Conservation (phyloP, 345 rosid species). For the Pelargonium nanum region DNA sequence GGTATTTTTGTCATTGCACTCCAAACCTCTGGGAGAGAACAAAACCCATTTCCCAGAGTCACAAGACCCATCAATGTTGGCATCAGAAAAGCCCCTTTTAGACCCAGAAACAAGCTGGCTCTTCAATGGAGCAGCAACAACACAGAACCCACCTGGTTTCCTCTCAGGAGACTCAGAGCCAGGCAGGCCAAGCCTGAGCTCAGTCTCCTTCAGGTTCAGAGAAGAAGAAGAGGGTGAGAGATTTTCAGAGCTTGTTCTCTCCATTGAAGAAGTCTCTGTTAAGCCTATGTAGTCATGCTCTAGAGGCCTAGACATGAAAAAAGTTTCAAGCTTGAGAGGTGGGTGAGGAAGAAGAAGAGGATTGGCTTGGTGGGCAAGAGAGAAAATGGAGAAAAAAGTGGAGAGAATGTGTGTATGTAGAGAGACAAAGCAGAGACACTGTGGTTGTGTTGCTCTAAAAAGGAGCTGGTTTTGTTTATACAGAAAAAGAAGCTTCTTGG, state of each 20-base stretch:
- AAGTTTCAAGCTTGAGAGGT: no score
- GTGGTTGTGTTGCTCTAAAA: neutral
- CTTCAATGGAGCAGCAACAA: constrained; percentile 30
- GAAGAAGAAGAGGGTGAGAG: constrained; percentile 26
- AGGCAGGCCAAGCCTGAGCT: constrained; percentile 10
- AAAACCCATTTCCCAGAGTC: constrained; percentile 33
- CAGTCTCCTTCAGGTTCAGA: constrained; percentile 13
- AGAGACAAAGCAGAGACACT: neutral
- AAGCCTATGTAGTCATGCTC: constrained; percentile 72
- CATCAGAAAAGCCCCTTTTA: constrained; percentile 64
- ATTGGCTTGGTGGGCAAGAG: neutral
- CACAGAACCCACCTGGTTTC: constrained; percentile 15
- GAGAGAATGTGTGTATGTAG: neutral
- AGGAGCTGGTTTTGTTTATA: constrained; percentile 24
- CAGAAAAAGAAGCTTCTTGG: constrained; percentile 40
- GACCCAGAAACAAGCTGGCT: constrained; percentile 45
- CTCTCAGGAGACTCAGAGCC: constrained; percentile 22
- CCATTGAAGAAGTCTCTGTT: constrained; percentile 34
- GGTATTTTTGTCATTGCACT: constrained; percentile 15
- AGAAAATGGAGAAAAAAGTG: no score
- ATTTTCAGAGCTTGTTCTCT: constrained; percentile 24
- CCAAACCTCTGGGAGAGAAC: constrained; percentile 31
- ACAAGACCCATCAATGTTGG: constrained; percentile 26
- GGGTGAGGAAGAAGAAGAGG: no score
- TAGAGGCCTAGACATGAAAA: constrained; percentile 39